phyloP scores from a whole-genome alignment of 2,329 filamentous ascomycete genomes.

The Colletotrichum agaves region DNA sequence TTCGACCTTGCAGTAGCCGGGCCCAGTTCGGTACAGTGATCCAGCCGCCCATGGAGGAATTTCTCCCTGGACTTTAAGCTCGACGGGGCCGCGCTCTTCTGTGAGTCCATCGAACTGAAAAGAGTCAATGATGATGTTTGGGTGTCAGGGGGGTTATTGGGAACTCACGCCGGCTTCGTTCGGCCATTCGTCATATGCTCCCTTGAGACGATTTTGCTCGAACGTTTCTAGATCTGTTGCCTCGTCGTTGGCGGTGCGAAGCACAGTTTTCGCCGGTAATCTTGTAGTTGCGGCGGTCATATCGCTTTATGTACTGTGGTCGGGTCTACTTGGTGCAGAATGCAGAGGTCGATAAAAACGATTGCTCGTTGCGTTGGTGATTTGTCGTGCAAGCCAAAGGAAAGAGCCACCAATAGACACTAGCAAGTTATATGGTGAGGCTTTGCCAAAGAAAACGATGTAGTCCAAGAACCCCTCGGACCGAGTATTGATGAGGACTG shows the following conservation, averaged over 20 bases:
- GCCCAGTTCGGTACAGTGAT: slow-evolving; percentile 78
- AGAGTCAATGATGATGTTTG: background rate
- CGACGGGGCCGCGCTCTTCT: slow-evolving; percentile 72
- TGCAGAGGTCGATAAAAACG: too few relatives aligned
- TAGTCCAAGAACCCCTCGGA: too few relatives aligned
- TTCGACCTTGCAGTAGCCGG: slow-evolving; percentile 72
- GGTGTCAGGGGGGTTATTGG: background rate
- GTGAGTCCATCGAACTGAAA: slow-evolving; percentile 73
- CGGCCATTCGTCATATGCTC: slow-evolving; percentile 57
- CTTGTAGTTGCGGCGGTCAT: slow-evolving; percentile 5
- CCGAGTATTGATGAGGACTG: too few relatives aligned
- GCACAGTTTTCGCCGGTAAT: slow-evolving; percentile 18
- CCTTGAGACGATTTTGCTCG: slow-evolving; percentile 37
- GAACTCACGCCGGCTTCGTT: slow-evolving; percentile 58
- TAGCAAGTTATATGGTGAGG: too few relatives aligned
- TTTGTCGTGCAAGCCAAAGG: too few relatives aligned
- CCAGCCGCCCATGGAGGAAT: slow-evolving; percentile 80
- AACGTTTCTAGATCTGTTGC: slow-evolving; percentile 27
- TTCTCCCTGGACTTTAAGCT: slow-evolving; percentile 69
- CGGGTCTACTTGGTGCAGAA: too few relatives aligned
- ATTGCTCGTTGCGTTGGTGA: too few relatives aligned
- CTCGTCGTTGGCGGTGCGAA: slow-evolving; percentile 32
- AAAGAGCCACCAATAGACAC: too few relatives aligned
- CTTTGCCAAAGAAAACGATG: too few relatives aligned
- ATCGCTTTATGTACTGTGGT: background rate